Percentiles rank a stretch among this genome's conserved stretches.
Conservation (phyloP, 768 basidiomycete genomes). For the Scleroderma bovista region DNA sequence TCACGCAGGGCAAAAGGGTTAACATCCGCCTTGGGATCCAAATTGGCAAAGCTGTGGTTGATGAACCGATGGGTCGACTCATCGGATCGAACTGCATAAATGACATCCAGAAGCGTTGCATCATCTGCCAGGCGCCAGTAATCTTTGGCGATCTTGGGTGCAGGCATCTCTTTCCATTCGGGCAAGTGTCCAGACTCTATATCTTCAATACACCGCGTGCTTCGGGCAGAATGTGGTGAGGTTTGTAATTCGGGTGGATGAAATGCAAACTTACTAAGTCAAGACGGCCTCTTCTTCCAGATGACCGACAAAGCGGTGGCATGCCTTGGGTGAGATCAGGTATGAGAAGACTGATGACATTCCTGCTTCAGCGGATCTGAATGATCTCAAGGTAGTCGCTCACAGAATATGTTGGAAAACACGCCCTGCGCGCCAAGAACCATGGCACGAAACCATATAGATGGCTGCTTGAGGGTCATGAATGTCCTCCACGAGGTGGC, state of each 20-base stretch:
- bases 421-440: slow-evolving; percentile 91
- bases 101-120: slow-evolving; percentile 80
- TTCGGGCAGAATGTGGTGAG: slow-evolving; percentile 21
- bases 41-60: slow-evolving; percentile 91
- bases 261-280: slow-evolving; percentile 64
- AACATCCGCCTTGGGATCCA: slow-evolving; percentile 69
- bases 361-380: slow-evolving; percentile 5
- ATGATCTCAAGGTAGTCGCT: slow-evolving; percentile 21
- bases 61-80: slow-evolving; percentile 93
- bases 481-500: slow-evolving; percentile 63
- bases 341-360: slow-evolving; percentile 61
- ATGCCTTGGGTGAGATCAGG: slow-evolving; percentile 64
- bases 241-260: slow-evolving; percentile 11
- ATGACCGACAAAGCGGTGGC: slow-evolving; percentile 89
- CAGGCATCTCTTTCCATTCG: slow-evolving; percentile 69
- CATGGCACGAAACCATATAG: slow-evolving; percentile 72
- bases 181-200: slow-evolving; percentile 78
- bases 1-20: slow-evolving; percentile 90
- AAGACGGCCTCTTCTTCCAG: slow-evolving; percentile 94
- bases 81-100: slow-evolving; percentile 90
- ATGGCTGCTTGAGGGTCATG: slow-evolving; percentile 84
- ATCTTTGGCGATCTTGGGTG: slow-evolving; percentile 88
- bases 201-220: slow-evolving; percentile 79
- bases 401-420: slow-evolving; percentile 85
- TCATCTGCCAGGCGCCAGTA: slow-evolving; percentile 80